phyloP scores from a whole-genome alignment of 148 eudicot species.

The Rhododendron williamsianum region DNA sequence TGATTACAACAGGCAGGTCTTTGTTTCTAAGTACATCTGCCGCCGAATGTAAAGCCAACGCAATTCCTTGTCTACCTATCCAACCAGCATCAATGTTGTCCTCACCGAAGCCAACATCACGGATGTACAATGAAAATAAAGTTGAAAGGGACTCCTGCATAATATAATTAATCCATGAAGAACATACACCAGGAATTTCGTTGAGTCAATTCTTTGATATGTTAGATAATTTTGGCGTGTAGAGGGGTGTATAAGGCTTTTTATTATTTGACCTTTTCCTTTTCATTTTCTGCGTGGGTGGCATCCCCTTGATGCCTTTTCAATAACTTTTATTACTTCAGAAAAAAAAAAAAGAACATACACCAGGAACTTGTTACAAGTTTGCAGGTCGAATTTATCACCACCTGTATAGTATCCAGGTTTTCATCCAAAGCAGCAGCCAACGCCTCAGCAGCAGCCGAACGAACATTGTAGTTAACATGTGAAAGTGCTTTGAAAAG shows the following conservation, averaged over 20 bases:
- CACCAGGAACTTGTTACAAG: not conserved
- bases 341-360: constrained; percentile 10
- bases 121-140: constrained; percentile 83
- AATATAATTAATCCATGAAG: constrained; percentile 15
- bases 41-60: constrained; percentile 69
- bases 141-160: constrained; percentile 83
- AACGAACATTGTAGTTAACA: constrained; percentile 75
- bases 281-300: no score
- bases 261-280: no score
- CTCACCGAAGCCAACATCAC: constrained; percentile 52
- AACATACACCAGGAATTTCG: not conserved
- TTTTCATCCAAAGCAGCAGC: constrained; percentile 94
- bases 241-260: no score
- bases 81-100: constrained; percentile 77
- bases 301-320: no score
- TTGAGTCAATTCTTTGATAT: not conserved
- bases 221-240: no score
- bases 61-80: constrained; percentile 97
- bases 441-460: constrained; percentile 91
- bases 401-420: constrained; percentile 87
- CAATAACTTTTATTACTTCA: no score
- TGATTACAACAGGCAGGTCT: constrained; percentile 98
- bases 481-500: constrained; percentile 79
- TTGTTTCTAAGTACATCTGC: constrained; percentile 92
- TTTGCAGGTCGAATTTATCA: not conserved